A percentile compares a stretch with the other conserved stretches of the same genome.
Evolutionary conservation across 306 rosid genomes (phyloP).

Genomic region (Cicer bijugum): DNA sequence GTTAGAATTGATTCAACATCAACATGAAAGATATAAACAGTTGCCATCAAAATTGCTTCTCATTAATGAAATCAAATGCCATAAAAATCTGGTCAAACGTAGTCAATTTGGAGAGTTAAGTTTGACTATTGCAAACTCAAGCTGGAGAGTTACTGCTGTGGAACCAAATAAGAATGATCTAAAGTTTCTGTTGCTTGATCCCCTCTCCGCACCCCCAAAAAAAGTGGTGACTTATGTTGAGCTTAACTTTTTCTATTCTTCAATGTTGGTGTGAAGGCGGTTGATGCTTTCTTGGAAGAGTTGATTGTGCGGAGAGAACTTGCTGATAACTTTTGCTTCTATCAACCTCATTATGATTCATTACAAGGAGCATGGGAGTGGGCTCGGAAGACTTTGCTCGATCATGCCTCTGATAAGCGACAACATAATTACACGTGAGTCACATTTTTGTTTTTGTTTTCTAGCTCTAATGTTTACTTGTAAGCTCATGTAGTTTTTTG

Average conservation of each 20-base stretch:
- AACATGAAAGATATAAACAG: too few relatives aligned
- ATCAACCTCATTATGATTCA: constrained; percentile 87
- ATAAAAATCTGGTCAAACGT: too few relatives aligned
- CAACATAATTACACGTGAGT: constrained; percentile 78
- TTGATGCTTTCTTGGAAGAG: constrained; percentile 85
- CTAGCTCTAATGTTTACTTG: constrained; percentile 22
- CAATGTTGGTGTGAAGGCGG: constrained; percentile 62
- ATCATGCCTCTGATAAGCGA: constrained; percentile 81
- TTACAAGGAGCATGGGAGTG: constrained; percentile 92
- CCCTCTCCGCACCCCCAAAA: not conserved
- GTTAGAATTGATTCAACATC: too few relatives aligned
- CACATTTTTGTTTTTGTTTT: constrained; percentile 24
- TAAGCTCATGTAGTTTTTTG: constrained; percentile 37
- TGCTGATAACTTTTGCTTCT: constrained; percentile 88
- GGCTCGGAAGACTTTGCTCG: constrained; percentile 88
- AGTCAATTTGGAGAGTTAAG: too few relatives aligned
- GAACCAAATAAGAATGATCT: too few relatives aligned
- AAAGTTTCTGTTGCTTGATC: constrained; percentile 5
- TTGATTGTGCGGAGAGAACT: constrained; percentile 88
- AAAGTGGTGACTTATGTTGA: constrained; percentile 10
- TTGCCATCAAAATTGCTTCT: too few relatives aligned
- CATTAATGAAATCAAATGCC: too few relatives aligned
- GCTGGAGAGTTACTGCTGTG: too few relatives aligned
- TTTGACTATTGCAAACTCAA: too few relatives aligned
- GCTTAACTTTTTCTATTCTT: constrained; percentile 27